Base-by-base conservation (phyloP, 2,329 filamentous ascomycete genomes). In the Aspergillus candidus region DNA sequence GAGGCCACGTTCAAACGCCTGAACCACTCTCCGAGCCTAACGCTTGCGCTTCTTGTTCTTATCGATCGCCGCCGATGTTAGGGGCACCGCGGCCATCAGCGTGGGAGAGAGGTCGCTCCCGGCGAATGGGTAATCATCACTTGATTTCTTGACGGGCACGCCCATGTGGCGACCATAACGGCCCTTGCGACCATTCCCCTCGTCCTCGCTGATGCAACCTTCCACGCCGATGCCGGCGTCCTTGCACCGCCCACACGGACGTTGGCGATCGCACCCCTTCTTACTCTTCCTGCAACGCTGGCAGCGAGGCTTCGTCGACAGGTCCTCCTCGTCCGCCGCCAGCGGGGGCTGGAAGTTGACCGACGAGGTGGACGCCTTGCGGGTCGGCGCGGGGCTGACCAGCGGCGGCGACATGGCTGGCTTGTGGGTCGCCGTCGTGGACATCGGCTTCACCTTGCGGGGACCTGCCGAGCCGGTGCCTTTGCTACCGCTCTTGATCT, bases 271-370 rank as follows among this genome's bases (percentile, higher is more conserved):
- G 64, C 93, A 98, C 11, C 93, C 93, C 72, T 98, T 98, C 77
- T 98, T 98, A 72, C 91, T 97, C 80, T 98, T 98, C 60, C 93
- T 86, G 76, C 93, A 98, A 46, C 93, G 86, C 67, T 98, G 93
- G 74, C 93, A 98, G 51, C 93, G 89, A 44, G 93, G 93, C 71
- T 97, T 96, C 54, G 86, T 90, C 0, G 91, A 96, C 14, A 97
- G 73, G 45, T 96, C 90, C 53, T 96, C 90, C 53, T 95, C 88
- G 54, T 89, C 88, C 29, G 75, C 73, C 38, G 75, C 78, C 33
- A 80, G 69, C 50, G 77, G 77, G 52, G 79, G 73, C 56, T 81
- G 78, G 61, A 81, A 80, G 59, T 78, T 82, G 59, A 82, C 66
- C 10, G 74, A 73, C 11, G 87, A 88, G 8, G 58, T 61, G 2